Percentiles rank a stretch among this genome's conserved stretches.
These are phyloP conservation scores for Thymus mandschuricus DNA, from an alignment of 257 asterid species.

Conservation along the genomic window DNA sequence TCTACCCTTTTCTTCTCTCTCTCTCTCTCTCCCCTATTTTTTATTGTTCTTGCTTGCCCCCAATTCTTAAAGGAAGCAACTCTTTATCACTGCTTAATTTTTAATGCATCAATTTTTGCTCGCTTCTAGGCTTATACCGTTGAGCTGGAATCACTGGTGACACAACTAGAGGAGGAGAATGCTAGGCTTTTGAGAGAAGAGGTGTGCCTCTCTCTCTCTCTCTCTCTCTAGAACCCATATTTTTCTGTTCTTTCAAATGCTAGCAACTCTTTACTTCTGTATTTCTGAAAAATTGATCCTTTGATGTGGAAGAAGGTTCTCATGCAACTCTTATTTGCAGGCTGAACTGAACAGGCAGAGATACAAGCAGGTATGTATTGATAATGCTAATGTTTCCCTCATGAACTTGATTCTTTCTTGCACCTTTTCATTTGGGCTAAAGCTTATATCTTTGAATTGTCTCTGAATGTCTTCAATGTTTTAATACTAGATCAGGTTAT, in stretches of 20 bases:
- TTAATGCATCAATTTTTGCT: neutral
- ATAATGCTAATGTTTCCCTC: conserved; percentile 1
- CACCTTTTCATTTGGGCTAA: neutral
- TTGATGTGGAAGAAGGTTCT: conserved; percentile 24
- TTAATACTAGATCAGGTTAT: neutral
- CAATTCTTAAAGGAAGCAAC: neutral
- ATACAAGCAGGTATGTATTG: conserved; percentile 64
- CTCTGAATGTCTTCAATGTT: neutral
- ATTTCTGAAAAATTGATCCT: neutral
- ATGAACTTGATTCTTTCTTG: neutral
- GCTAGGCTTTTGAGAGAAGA: conserved; percentile 74
- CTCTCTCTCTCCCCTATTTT: conserved; percentile 9
- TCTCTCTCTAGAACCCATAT: neutral
- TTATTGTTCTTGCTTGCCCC: neutral
- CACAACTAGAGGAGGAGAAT: conserved; percentile 83
- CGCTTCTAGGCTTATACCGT: conserved; percentile 78
- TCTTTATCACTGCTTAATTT: neutral
- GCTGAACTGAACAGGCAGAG: conserved; percentile 68
- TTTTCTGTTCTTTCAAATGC: neutral
- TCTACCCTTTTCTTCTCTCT: conserved; percentile 6
- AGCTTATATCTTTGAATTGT: neutral
- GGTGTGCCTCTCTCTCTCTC: conserved; percentile 39
- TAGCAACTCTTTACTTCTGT: neutral
- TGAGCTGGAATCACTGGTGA: conserved; percentile 85
- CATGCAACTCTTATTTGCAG: conserved; percentile 50